Percentiles rank a stretch among this genome's conserved stretches.
Evolutionary conservation across 1,284 basidiomycete species (phyloP).

Genomic region (Marasmius tenuissimus): DNA sequence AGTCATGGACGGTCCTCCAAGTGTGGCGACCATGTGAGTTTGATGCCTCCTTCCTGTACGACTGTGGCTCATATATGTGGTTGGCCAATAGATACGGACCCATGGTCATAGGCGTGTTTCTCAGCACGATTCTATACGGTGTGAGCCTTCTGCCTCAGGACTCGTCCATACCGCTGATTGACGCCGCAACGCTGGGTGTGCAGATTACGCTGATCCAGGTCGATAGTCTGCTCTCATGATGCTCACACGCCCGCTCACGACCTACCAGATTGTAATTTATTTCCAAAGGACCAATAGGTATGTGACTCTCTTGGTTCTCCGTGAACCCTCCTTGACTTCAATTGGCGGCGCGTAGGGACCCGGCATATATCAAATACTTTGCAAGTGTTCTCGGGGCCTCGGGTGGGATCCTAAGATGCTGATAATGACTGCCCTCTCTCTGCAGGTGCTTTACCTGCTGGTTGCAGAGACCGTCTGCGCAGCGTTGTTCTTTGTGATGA

Average conservation of each 20-base stretch:
- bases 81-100: slow-evolving; percentile 4
- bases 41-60: background rate
- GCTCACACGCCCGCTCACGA: background rate
- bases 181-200: background rate
- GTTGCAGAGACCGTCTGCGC: slow-evolving; percentile 30
- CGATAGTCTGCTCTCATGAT: too few species aligned
- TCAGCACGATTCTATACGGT: slow-evolving; percentile 20
- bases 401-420: background rate
- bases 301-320: background rate
- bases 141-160: slow-evolving; percentile 14
- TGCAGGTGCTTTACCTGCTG: slow-evolving; percentile 27
- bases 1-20: background rate
- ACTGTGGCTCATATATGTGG: background rate
- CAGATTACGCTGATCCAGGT: slow-evolving; percentile 27
- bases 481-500: slow-evolving; percentile 27
- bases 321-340: background rate
- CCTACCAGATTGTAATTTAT: background rate
- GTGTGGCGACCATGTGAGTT: background rate
- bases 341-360: background rate
- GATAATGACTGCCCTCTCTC: slow-evolving; percentile 3
- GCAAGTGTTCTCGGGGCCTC: background rate
- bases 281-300: background rate
- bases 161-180: background rate
- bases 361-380: background rate
- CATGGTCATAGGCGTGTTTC: slow-evolving; percentile 6